Base-by-base conservation (phyloP, 2,329 filamentous ascomycete species). In the Setomelanomma holmii region DNA sequence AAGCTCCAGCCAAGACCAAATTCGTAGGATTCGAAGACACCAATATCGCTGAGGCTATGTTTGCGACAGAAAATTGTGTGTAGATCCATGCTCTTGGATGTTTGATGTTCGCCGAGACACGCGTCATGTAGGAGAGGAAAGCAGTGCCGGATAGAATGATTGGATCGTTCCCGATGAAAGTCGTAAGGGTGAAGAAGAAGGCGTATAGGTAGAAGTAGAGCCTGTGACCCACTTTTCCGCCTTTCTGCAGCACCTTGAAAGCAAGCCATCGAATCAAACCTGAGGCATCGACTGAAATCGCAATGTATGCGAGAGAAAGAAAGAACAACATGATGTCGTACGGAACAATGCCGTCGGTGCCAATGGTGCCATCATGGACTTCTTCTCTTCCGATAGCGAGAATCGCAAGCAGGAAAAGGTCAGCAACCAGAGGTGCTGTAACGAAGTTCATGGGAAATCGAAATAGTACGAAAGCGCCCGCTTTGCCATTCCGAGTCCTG, bases 1-100 rank as follows among this genome's bases (percentile, higher is more conserved):
- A 91, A 2, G 89, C 89, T 4, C 88, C 88, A 0, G 88, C 87
- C 0, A 91, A 80, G 0, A 91, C 88, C 6, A 91, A 80, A 49
- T 91, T 91, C 2, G 89, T 91, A 0, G 89, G 89, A 53, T 91
- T 91, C 0, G 88, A 91, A 0, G 89, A 91, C 8, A 92, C 89
- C 11, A 92, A 78, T 20, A 91, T 89, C 0, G 89, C 88, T 0
- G 89, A 91, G 1, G 85, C 86, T 41, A 91, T 88, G 55, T 91
- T 91, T 45, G 88, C 88, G 1, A 90, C 72, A 14, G 88, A 83
- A 51, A 91, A 91, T 52, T 91, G 89, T 1, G 83, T 84, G 60
- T 86, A 82, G 19, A 91, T 90, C 88, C 89, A 91, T 0, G 89
- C 89, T 63, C 85, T 78, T 0, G 89, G 88, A 50, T 89, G 84